Evolutionary conservation across 495 filamentous ascomycete genomes (phyloP), one percentile per base, ranked within the genome.

Genomic region (Hypoxylon perforatum): DNA sequence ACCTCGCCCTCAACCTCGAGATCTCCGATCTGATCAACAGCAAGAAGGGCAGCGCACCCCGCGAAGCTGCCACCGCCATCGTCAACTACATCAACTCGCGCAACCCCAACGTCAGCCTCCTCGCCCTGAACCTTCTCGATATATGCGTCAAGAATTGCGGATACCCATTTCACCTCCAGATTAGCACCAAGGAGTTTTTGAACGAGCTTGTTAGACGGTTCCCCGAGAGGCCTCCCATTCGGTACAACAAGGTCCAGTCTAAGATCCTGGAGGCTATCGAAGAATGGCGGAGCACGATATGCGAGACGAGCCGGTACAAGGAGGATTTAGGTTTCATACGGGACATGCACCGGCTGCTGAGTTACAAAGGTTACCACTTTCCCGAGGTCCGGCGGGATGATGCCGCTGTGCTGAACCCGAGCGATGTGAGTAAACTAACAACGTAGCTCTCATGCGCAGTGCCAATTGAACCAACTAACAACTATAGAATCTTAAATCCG

Each of bases 91-190:
- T 97, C 84, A 98, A 98, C 79, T 90, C 94, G 75, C 91, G 95
- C 75, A 98, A 97, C 75, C 90, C 92, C 50, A 99, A 97, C 81
- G 91, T 99, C 60, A 88, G 93, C 50, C 81, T 98, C 70, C 84
- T 98, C 41, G 96, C 95, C 55, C 85, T 99, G 74, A 81, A 90
- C 86, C 88, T 99, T 53, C 90, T 99, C 73, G 95, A 99, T 74
- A 98, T 98, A 48, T 98, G 94, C 77, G 95, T 97, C 76, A 99
- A 99, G 81, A 99, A 99, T 78, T 99, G 95, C 87, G 95, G 95
- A 70, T 99, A 99, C 78, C 93, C 96, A 15, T 99, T 99, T 78
- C 95, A 99, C 63, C 88, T 99, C 38, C 95, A 99, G 79, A 97
- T 99, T 76, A 92, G 90, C 76, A 98, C 95, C 57, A 99, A 99